phyloP scores from a whole-genome alignment of 169 alveolate species.

The Neospora caninum region DNA sequence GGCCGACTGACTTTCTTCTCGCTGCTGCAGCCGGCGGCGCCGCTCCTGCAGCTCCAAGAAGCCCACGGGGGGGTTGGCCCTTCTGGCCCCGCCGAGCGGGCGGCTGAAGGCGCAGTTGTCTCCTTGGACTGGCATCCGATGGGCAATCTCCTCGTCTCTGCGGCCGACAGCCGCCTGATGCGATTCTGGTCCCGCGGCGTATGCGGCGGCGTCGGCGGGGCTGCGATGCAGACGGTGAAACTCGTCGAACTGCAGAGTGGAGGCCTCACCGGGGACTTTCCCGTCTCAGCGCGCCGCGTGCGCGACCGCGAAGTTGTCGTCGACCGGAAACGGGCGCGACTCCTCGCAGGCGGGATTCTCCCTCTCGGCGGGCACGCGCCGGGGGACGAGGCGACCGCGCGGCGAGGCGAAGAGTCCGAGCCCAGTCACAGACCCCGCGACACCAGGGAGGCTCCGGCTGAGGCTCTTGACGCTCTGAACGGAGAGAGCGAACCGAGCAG shows the following conservation, averaged over 20 bases:
- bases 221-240: background rate
- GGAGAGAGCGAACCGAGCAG: background rate
- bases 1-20: constrained; percentile 75
- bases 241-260: constrained; percentile 1
- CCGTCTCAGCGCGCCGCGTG: background rate
- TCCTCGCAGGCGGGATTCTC: background rate
- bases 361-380: background rate
- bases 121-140: constrained; percentile 89
- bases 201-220: background rate
- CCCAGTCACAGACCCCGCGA: no score
- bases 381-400: background rate
- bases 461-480: background rate
- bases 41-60: constrained; percentile 71
- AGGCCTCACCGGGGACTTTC: background rate
- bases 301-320: constrained; percentile 12
- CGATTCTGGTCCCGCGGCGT: constrained; percentile 76
- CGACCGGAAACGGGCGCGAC: background rate
- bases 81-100: constrained; percentile 40
- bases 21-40: constrained; percentile 74
- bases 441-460: no score
- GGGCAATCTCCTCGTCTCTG: constrained; percentile 88
- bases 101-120: constrained; percentile 69
- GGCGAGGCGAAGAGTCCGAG: background rate
- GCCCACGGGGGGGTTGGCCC: constrained; percentile 71
- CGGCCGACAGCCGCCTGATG: constrained; percentile 83